These are phyloP conservation scores for Iris macrosiphon DNA, from an alignment of 106 monocot species.

Conservation along the genomic window DNA sequence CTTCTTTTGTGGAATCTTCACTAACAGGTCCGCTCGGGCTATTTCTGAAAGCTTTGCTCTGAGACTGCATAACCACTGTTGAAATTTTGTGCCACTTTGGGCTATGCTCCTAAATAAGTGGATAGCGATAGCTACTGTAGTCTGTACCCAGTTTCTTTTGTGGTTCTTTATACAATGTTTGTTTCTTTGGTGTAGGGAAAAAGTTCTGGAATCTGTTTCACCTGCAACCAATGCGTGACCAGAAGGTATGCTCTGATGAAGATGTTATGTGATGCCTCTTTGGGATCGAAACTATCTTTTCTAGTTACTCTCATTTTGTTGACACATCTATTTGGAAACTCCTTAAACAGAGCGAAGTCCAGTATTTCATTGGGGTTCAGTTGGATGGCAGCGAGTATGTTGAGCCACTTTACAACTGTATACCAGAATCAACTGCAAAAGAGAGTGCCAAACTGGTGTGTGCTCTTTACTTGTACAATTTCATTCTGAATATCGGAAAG, in stretches of 20 bases:
- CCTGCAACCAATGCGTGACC: constrained; percentile 98
- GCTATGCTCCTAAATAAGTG: too few relatives aligned
- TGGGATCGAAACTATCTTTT: not conserved
- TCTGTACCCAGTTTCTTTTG: not conserved
- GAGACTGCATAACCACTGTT: too few relatives aligned
- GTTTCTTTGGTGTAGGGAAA: constrained; percentile 45
- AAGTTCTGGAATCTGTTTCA: constrained; percentile 99
- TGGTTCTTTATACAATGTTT: constrained; percentile 3
- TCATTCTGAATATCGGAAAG: not conserved
- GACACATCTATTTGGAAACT: not conserved
- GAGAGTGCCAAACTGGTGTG: constrained; percentile 65
- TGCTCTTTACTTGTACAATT: too few relatives aligned
- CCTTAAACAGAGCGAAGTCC: constrained; percentile 84
- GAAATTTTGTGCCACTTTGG: too few relatives aligned
- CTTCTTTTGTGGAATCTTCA: too few relatives aligned
- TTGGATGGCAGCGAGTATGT: constrained; percentile 95
- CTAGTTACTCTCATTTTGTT: constrained; percentile 1
- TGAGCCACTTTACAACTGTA: constrained; percentile 67
- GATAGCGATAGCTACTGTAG: too few relatives aligned
- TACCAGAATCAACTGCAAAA: constrained; percentile 74
- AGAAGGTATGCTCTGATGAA: constrained; percentile 52
- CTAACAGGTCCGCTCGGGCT: too few relatives aligned
- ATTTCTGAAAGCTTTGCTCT: too few relatives aligned
- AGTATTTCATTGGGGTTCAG: constrained; percentile 98
- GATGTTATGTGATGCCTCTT: not conserved